phyloP scores from a whole-genome alignment of 495 filamentous ascomycete genomes.

The Saxispiralis lemnorum region DNA sequence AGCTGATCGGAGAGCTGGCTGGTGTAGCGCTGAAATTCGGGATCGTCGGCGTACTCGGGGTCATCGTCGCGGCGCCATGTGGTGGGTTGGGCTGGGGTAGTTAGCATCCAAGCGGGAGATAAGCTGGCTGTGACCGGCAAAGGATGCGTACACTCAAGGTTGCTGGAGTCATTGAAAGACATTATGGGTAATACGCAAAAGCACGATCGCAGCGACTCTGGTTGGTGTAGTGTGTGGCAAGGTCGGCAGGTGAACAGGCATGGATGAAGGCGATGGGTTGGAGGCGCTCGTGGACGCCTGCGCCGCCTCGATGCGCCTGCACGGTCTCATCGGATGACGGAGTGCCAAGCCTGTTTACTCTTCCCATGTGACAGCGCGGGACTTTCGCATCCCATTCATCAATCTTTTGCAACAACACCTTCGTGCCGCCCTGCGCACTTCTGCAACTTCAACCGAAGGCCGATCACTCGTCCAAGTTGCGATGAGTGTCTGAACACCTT shows the following conservation, averaged over 20 bases:
- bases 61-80: constrained; percentile 51
- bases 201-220: not conserved
- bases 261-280: not conserved
- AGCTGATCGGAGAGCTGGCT: constrained; percentile 68
- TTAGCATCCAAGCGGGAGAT: not conserved
- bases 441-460: too few species aligned
- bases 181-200: constrained; percentile 30
- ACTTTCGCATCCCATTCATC: not conserved
- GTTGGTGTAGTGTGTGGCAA: constrained; percentile 1
- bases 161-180: constrained; percentile 79
- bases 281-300: not conserved
- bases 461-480: too few species aligned
- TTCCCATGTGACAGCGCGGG: constrained; percentile 2
- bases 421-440: not conserved
- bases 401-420: not conserved
- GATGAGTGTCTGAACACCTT: too few species aligned
- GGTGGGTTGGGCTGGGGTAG: constrained; percentile 40
- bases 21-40: constrained; percentile 71
- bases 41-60: constrained; percentile 63
- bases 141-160: constrained; percentile 40
- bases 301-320: not conserved
- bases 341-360: constrained; percentile 2
- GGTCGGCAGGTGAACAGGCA: not conserved
- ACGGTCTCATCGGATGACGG: too few species aligned
- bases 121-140: not conserved